Base-by-base conservation (phyloP, 495 filamentous ascomycete genomes). In the Aspergillus indologenus region DNA sequence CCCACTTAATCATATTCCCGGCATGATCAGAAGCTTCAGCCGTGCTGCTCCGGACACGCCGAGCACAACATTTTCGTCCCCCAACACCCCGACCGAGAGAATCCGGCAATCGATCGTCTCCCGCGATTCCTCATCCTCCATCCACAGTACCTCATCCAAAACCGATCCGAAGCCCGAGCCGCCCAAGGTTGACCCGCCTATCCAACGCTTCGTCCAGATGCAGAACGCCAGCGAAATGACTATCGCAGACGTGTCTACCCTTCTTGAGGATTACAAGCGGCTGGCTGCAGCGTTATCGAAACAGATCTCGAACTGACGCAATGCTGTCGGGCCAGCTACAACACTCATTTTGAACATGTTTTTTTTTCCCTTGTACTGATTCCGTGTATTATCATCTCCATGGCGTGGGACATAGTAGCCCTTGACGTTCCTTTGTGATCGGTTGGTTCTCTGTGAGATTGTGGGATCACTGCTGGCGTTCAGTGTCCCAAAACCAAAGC, bases 221-320 rank as follows among this genome's bases (percentile, higher is more conserved):
- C 80, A 89, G 65, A 86, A 89, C 71, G 87, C 86, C 8, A 82
- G 82, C 7, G 92, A 98, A 55, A 72, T 99, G 46, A 87, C 80
- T 54, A 71, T 98, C 48, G 86, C 86, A 19, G 94, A 99, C 65
- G 86, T 97, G 44, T 74, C 89, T 43, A 85, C 90, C 57, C 67
- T 99, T 59, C 73, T 99, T 53, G 84, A 83, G 63, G 94, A 97
- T 72, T 99, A 98, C 70, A 87, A 92, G 61, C 77, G 92, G 50
- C 74, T 99, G 14, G 90, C 90, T 4, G 61, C 70, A 42, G 62
- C 60, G 11, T 51, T 79, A 7, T 60, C 59, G 12, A 72, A 68
- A 79, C 50, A 79, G 68, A 58, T 71, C 66, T 45, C 79, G 60
- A 52, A 29, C 5, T 42, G n/a, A 61, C 52, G 60, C 54, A 44